Evolutionary conservation across 306 rosid species (phyloP), one percentile per base, ranked within the genome.

Genomic region (Albizia julibrissin): DNA sequence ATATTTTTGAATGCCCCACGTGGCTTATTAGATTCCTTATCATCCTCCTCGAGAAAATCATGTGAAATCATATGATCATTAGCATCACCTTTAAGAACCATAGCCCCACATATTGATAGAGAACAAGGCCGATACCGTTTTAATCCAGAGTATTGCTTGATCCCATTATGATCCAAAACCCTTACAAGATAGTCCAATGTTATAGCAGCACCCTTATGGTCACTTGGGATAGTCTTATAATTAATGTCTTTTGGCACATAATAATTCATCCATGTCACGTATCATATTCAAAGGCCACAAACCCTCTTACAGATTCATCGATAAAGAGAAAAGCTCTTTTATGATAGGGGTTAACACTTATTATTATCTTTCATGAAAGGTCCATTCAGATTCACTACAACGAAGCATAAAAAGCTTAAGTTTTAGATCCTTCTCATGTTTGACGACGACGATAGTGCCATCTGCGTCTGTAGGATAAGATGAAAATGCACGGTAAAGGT

Each of bases 1-100:
- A 77, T 76, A 43, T 77, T 77, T 81, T 85, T 81, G 12, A 81
- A 64, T 1, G 65, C 26, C 42, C 26, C 33, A 5, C 19, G 16
- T 4, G 19, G 14, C 15, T 3, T 24, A 40, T 40, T 10, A 52
- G 74, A 73, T 3, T 52, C 72, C 3, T 65, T 74, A 6, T 18
- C 10, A 6, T 19, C 22, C 27, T 39, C 19, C 10, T 11, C 75
- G 5, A 11, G 13, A 29, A 27, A 1, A 1, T 61, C 29, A 3
- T 61, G 2, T 11, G 16, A 14, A 61, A 11, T 4, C 34, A 61
- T 13, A 26, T 8, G 67, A 5, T 26, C 12, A 56, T 56, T n/a
- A 2, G 1, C 1, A 7, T 13, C 26, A 21, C 13, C 13, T 8
- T 2, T 6, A 52, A 52, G 24, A 19, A 52, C 10, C 24, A 52